A percentile compares a stretch with the other conserved stretches of the same genome.
These are phyloP conservation scores for Fusarium newnesense DNA, from an alignment of 2,329 filamentous ascomycete genomes.

Conservation along the genomic window DNA sequence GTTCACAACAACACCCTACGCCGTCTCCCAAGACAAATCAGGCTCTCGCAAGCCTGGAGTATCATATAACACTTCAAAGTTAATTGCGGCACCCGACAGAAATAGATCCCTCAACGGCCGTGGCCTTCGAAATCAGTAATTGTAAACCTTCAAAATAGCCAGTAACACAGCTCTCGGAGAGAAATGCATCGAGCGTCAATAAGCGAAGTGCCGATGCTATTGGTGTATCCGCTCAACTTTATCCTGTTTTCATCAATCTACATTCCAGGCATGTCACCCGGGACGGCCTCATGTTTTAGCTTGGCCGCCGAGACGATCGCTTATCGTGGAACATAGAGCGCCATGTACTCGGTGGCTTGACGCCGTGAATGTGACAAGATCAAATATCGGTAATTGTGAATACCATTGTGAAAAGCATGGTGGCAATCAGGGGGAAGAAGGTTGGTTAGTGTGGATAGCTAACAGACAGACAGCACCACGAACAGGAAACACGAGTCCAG, in stretches of 20 bases:
- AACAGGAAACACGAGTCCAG: background rate
- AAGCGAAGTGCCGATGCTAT: background rate
- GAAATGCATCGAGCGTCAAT: background rate
- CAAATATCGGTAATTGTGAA: background rate
- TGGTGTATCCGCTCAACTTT: background rate
- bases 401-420: background rate
- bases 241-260: conserved; percentile 4
- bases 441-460: background rate
- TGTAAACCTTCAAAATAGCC: background rate
- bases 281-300: background rate
- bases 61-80: background rate
- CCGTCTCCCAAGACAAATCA: background rate
- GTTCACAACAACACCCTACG: background rate
- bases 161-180: background rate
- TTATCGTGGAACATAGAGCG: background rate
- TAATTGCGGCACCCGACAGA: background rate
- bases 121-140: background rate
- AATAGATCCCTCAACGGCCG: background rate
- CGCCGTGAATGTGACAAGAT: background rate
- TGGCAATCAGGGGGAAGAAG: background rate
- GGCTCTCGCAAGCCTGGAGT: background rate
- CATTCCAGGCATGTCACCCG: conserved; percentile 24
- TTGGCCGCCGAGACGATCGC: background rate
- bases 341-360: conserved; percentile 4
- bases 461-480: background rate